Evolutionary conservation across 148 eudicot species (phyloP).

Genomic region (Spergularia marina): DNA sequence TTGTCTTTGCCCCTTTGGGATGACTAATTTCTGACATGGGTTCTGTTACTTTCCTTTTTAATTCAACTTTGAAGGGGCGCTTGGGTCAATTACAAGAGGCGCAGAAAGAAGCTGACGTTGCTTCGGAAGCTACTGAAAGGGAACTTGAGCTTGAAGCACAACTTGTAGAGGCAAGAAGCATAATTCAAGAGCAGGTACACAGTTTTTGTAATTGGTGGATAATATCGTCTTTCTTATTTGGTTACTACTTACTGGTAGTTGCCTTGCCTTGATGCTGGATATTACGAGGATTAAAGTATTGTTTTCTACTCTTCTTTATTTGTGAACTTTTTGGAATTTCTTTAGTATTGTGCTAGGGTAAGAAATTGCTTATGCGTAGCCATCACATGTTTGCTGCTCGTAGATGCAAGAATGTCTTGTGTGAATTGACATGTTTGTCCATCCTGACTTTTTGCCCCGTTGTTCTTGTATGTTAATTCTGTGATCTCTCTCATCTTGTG

Average conservation of each 20-base stretch:
- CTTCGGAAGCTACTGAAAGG: conserved; percentile 93
- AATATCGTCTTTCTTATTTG: background rate
- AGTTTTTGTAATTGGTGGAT: background rate
- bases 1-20: conserved; percentile 4
- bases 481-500: conserved; percentile 13
- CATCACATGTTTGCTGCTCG: background rate
- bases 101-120: conserved; percentile 80
- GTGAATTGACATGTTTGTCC: background rate
- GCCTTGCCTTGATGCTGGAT: background rate
- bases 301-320: background rate
- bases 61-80: conserved; percentile 56
- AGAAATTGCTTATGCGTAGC: background rate
- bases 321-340: background rate
- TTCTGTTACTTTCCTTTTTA: background rate
- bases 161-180: conserved; percentile 98
- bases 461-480: background rate
- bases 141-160: conserved; percentile 99
- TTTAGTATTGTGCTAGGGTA: background rate
- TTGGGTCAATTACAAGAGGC: conserved; percentile 94
- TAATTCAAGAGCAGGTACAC: conserved; percentile 97
- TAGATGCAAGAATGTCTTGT: background rate
- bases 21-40: conserved; percentile 18
- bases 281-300: background rate
- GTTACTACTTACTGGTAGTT: background rate
- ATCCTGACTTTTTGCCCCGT: background rate